These are phyloP conservation scores for Hordeum marinum DNA, from an alignment of 176 grass and related monocot species.

Conservation along the genomic window DNA sequence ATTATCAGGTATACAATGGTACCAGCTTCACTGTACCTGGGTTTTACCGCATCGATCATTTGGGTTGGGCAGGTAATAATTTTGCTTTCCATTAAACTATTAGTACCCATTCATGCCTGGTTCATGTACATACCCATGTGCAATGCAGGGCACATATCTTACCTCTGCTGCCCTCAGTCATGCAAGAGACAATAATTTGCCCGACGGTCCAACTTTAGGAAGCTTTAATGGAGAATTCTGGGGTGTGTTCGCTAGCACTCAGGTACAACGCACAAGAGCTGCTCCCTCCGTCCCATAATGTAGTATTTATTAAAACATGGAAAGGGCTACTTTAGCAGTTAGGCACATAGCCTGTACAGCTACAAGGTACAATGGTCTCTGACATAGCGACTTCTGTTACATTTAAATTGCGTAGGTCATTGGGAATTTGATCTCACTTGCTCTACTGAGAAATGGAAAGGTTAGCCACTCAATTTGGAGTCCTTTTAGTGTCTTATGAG, in stretches of 20 bases:
- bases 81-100: background rate
- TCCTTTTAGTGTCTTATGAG: background rate
- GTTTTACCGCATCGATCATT: conserved; percentile 90
- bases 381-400: conserved; percentile 3
- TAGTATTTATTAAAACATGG: background rate
- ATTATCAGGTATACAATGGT: conserved; percentile 87
- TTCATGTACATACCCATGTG: background rate
- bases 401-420: conserved; percentile 58
- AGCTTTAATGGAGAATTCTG: conserved; percentile 96
- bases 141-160: conserved; percentile 81
- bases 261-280: conserved; percentile 36
- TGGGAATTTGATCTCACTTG: conserved; percentile 94
- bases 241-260: conserved; percentile 91
- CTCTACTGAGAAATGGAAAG: conserved; percentile 63
- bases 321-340: background rate
- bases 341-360: background rate
- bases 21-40: conserved; percentile 80
- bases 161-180: conserved; percentile 78
- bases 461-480: conserved; percentile 34
- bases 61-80: conserved; percentile 83
- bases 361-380: conserved; percentile 7
- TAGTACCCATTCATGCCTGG: background rate
- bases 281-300: background rate
- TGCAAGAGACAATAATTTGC: conserved; percentile 75
- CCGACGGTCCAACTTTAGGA: conserved; percentile 73